phyloP scores from a whole-genome alignment of 352 stramenopile genomes.

The Phytophthora fragariae region DNA sequence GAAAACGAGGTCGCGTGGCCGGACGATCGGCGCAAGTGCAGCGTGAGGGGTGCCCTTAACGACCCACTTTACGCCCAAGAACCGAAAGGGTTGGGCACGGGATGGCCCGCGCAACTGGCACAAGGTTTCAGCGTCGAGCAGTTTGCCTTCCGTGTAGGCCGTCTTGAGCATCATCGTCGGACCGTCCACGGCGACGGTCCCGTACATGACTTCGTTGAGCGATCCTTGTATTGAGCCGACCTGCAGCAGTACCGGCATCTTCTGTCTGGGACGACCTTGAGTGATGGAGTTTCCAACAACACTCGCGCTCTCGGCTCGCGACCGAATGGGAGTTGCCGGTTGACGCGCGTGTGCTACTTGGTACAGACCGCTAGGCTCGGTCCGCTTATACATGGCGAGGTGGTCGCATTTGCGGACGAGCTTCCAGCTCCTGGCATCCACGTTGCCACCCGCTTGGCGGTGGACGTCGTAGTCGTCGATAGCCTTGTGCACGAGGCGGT shows the following conservation, averaged over 20 bases:
- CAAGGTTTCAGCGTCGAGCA: conserved; percentile 61
- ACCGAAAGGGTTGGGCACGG: conserved; percentile 45
- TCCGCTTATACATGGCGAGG: conserved; percentile 41
- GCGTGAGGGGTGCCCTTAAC: conserved; percentile 47
- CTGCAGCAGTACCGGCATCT: conserved; percentile 45
- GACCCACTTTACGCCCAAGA: conserved; percentile 61
- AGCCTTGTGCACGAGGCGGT: conserved; percentile 40
- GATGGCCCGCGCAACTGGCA: conserved; percentile 54
- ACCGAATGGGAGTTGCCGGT: conserved; percentile 27
- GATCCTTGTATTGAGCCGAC: conserved; percentile 45
- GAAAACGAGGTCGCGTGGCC: conserved; percentile 50
- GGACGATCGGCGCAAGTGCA: conserved; percentile 29
- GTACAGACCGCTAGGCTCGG: conserved; percentile 17
- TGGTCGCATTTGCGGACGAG: conserved; percentile 40
- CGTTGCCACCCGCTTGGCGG: conserved; percentile 17
- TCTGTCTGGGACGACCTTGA: conserved; percentile 35
- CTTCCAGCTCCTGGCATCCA: conserved; percentile 42
- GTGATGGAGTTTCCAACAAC: conserved; percentile 16
- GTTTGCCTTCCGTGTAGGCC: conserved; percentile 55
- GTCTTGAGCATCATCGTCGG: conserved; percentile 58
- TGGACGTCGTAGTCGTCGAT: conserved; percentile 43
- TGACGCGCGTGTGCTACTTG: conserved; percentile 11
- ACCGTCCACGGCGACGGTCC: conserved; percentile 50
- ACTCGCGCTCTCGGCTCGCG: conserved; percentile 20
- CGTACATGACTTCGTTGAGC: conserved; percentile 77